Percentiles rank a stretch among this genome's conserved stretches.
Evolutionary conservation across 164 flowering plant species (phyloP).

Genomic region (Magnolia sinica): DNA sequence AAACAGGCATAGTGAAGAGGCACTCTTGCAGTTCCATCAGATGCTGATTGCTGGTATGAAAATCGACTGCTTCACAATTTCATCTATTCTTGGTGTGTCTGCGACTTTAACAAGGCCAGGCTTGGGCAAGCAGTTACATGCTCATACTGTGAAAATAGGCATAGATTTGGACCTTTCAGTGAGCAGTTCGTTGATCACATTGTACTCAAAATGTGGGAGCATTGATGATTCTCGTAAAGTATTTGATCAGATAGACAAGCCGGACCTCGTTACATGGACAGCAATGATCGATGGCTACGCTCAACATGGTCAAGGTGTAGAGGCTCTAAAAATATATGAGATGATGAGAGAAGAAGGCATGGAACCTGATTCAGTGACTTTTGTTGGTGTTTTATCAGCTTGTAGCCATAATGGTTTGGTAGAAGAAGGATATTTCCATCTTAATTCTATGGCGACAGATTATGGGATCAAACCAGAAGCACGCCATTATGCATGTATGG

Average conservation of each 20-base stretch:
- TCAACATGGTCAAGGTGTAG: constrained; percentile 66
- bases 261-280: constrained; percentile 78
- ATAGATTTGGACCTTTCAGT: constrained; percentile 45
- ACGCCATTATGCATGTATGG: constrained; percentile 73
- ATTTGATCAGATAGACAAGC: constrained; percentile 49
- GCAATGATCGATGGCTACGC: constrained; percentile 71
- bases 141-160: constrained; percentile 45
- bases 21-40: constrained; percentile 42
- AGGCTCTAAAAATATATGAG: constrained; percentile 54
- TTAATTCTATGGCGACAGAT: constrained; percentile 67
- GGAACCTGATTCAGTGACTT: constrained; percentile 71
- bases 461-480: constrained; percentile 53
- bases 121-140: constrained; percentile 56
- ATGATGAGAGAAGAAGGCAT: constrained; percentile 55
- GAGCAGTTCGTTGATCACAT: constrained; percentile 60
- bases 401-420: constrained; percentile 77
- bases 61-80: constrained; percentile 48
- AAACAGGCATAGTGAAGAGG: constrained; percentile 44
- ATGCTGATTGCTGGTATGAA: constrained; percentile 36
- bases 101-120: constrained; percentile 27
- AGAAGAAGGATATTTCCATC: constrained; percentile 60
- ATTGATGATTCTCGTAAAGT: constrained; percentile 51
- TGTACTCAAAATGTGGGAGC: constrained; percentile 69
- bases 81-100: constrained; percentile 51
- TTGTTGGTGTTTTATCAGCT: constrained; percentile 71